Evolutionary conservation across 2,329 filamentous ascomycete species (phyloP), one percentile per base, ranked within the genome.

Genomic region (Leptographium wingfieldii): DNA sequence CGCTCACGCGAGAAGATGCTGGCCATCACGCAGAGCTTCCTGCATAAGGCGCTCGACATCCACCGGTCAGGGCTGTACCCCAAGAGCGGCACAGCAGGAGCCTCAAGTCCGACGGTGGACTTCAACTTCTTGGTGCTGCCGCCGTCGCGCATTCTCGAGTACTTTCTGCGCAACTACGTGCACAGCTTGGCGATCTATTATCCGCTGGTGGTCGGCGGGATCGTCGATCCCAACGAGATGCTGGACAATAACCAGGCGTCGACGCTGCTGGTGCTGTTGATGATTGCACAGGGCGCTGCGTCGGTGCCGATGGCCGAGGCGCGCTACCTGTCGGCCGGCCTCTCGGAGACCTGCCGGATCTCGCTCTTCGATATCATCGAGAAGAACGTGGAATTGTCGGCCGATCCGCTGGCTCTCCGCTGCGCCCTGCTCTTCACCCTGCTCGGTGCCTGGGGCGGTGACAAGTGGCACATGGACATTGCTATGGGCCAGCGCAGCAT

Each of bases 381-480:
- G 71, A 86, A 85, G 69, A 84, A 88, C 65, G 80, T 87, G 56
- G 81, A 85, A 69, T 78, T 88, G 73, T 81, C 82, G 14, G 80
- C 82, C 1, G 84, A 88, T 67, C 81, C 82, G 29, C 56, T 51
- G 56, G 46, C 56, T 19, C 74, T 88, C 53, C 79, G 84, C 48
- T 84, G 83, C 55, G 85, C 85, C 0, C 73, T 88, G 14, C 77
- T 88, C 3, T 87, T 87, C 68, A 86, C 82, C 1, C 78, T 85
- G 1, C 77, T 87, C 31, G 85, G 84, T 9, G 83, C 83, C 1
- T 89, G 86, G 86, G 86, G 85, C 67, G 86, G 86, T 54, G 85
- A 88, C 69, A 88, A 88, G 71, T 88, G 85, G 84, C 82, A 87
- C 64, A 88, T 88, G 85, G 85, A 88, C 66, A 87, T 88, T 64